These are phyloP conservation scores for Auricularia heimuer DNA, from an alignment of 768 basidiomycete species.

Conservation along the genomic window DNA sequence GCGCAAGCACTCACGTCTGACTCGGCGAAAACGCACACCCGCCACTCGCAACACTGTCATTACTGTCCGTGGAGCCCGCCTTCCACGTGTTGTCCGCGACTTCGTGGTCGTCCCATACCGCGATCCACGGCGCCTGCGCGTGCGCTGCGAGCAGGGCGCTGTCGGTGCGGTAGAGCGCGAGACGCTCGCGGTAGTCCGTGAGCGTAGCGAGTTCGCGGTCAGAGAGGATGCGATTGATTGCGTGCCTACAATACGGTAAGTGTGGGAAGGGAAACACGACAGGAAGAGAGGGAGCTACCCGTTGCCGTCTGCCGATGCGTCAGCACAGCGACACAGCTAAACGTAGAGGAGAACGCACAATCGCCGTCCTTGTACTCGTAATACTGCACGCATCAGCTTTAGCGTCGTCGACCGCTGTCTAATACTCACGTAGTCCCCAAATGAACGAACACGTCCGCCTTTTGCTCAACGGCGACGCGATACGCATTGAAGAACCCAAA, in stretches of 20 bases:
- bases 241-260: constrained; percentile 20
- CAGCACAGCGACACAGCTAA: neutral
- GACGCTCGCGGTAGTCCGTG: constrained; percentile 42
- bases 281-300: too few species aligned
- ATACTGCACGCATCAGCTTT: neutral
- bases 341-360: neutral
- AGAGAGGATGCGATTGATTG: constrained; percentile 39
- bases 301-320: neutral
- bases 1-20: neutral
- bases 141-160: constrained; percentile 37
- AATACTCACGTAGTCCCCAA: neutral
- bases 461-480: neutral
- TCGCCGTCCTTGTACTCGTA: neutral
- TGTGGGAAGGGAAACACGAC: too few species aligned
- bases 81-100: constrained; percentile 51
- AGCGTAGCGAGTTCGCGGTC: constrained; percentile 49
- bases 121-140: constrained; percentile 43
- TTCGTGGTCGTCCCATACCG: constrained; percentile 38
- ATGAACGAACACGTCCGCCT: neutral
- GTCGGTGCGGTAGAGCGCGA: constrained; percentile 47
- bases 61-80: constrained; percentile 44
- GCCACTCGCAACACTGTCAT: constrained; percentile 31
- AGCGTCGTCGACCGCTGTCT: neutral
- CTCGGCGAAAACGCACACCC: constrained; percentile 40
- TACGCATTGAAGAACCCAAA: constrained; percentile 17